Percentiles rank a stretch among this genome's conserved stretches.
These are phyloP conservation scores for Pichia sp. DNA, from an alignment of 1,139 yeast genomes.

Conservation along the genomic window DNA sequence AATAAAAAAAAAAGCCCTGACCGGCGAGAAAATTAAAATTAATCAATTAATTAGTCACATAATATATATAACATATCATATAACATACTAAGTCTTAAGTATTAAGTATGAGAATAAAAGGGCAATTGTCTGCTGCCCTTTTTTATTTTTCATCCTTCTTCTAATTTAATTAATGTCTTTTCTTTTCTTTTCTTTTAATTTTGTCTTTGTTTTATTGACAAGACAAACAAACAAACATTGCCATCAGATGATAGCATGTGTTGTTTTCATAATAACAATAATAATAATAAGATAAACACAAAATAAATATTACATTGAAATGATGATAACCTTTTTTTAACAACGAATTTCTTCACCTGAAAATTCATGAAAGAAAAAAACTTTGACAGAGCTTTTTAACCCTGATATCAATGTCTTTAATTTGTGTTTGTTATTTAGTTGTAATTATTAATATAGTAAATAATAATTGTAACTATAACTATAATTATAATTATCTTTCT, in stretches of 20 bases:
- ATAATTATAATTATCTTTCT: too few relatives aligned
- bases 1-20: not conserved
- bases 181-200: too few relatives aligned
- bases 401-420: constrained; percentile 34
- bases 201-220: too few relatives aligned
- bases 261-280: too few relatives aligned
- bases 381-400: constrained; percentile 66
- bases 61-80: not conserved
- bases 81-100: not conserved
- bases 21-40: not conserved
- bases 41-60: too few relatives aligned
- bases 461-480: too few relatives aligned
- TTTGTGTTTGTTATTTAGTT: not conserved
- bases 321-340: constrained; percentile 26
- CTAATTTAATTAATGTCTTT: too few relatives aligned
- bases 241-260: too few relatives aligned
- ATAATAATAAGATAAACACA: too few relatives aligned
- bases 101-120: not conserved
- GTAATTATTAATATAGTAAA: too few relatives aligned
- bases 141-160: not conserved
- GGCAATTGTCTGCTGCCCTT: not conserved
- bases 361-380: constrained; percentile 45
- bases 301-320: too few relatives aligned
- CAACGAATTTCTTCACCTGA: constrained; percentile 65
- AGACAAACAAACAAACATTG: too few relatives aligned